Evolutionary conservation across 106 monocot species (phyloP).

Genomic region (Allium sativum): DNA sequence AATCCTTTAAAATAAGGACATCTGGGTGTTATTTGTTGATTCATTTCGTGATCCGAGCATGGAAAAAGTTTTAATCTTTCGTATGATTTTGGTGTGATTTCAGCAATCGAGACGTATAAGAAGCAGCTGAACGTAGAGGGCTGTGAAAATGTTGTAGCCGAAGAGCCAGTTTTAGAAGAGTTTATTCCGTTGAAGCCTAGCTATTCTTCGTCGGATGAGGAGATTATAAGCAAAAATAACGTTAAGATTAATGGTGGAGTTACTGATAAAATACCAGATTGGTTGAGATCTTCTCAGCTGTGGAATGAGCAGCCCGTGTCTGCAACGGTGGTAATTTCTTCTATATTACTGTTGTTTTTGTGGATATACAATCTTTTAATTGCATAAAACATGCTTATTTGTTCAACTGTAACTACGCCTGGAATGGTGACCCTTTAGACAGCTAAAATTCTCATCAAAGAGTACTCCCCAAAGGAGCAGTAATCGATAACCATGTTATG

Average conservation of each 20-base stretch:
- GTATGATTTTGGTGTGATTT: background rate
- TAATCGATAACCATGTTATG: no score
- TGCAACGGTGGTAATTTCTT: constrained; percentile 2
- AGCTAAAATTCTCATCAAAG: no score
- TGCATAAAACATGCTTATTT: no score
- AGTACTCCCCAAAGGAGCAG: no score
- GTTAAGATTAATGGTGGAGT: background rate
- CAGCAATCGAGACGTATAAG: constrained; percentile 13
- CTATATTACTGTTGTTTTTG: no score
- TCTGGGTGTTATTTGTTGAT: background rate
- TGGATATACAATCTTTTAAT: no score
- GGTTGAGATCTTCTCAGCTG: constrained; percentile 31
- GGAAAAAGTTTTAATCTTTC: background rate
- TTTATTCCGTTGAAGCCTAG: constrained; percentile 17
- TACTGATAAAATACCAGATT: constrained; percentile 25
- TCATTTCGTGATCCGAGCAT: background rate
- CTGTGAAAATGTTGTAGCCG: no score
- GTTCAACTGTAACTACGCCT: no score
- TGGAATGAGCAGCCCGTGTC: constrained; percentile 9
- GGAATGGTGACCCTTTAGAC: no score
- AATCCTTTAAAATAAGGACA: background rate
- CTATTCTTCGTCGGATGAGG: background rate
- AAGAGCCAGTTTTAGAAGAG: constrained; percentile 16
- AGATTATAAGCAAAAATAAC: background rate
- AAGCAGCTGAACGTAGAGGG: background rate